phyloP scores from a whole-genome alignment of 2,329 filamentous ascomycete genomes.

The Neopestalotiopsis clavispora region DNA sequence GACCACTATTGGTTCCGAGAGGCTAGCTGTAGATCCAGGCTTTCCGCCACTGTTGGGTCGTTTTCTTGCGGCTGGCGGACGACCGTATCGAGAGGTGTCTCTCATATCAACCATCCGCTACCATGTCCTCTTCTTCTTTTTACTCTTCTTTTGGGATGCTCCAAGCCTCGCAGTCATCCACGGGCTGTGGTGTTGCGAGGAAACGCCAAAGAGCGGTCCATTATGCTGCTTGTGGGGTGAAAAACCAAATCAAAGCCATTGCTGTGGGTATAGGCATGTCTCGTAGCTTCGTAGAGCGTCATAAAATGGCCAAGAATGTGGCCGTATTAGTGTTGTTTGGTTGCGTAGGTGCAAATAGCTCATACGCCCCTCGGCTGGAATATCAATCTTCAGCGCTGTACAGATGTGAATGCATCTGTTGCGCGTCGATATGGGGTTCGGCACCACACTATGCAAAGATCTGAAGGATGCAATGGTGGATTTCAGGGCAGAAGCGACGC shows the following conservation, averaged over 20 bases:
- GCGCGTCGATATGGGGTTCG: background rate
- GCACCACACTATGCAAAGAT: background rate
- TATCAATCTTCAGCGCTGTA: background rate
- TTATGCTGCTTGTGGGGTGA: background rate
- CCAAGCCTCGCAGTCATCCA: background rate
- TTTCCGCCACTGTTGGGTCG: background rate
- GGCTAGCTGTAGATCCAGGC: slow-evolving; percentile 5
- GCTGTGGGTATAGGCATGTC: slow-evolving; percentile 17
- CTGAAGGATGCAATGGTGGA: background rate
- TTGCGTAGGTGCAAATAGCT: slow-evolving; percentile 8
- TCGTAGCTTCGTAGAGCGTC: slow-evolving; percentile 36
- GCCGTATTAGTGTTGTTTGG: slow-evolving; percentile 24
- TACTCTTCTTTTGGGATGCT: background rate
- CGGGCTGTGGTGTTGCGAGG: background rate
- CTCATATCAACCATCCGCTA: background rate
- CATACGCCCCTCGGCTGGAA: slow-evolving; percentile 9
- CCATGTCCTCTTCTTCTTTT: background rate
- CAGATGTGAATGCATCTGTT: background rate
- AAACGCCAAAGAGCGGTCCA: slow-evolving; percentile 7
- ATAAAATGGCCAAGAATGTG: slow-evolving; percentile 23
- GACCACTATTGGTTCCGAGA: background rate
- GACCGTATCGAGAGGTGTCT: background rate
- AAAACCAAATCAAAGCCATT: slow-evolving; percentile 7
- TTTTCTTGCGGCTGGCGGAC: background rate
- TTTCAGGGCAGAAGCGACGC: background rate